Evolutionary conservation across 2,329 filamentous ascomycete genomes (phyloP).

Genomic region (Neonectria sp.): DNA sequence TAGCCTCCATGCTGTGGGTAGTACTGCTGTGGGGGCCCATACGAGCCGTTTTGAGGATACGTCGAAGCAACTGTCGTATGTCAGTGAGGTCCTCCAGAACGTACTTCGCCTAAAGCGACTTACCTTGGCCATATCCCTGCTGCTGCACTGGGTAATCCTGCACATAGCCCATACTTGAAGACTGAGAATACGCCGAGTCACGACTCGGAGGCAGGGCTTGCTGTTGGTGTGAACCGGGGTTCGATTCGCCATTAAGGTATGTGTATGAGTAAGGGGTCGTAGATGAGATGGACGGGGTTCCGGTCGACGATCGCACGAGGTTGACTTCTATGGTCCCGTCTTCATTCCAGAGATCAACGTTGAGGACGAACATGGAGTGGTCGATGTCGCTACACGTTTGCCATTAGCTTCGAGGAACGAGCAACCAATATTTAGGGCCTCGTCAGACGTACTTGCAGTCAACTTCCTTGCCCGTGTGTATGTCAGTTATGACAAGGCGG

Average conservation of each 20-base stretch:
- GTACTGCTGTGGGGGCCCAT: constrained; percentile 56
- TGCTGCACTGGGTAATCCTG: constrained; percentile 52
- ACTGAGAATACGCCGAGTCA: constrained; percentile 52
- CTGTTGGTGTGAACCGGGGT: constrained; percentile 49
- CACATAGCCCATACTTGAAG: constrained; percentile 50
- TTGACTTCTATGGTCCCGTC: constrained; percentile 76
- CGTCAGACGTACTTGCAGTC: constrained; percentile 80
- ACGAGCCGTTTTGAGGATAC: constrained; percentile 52
- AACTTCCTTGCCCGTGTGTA: constrained; percentile 82
- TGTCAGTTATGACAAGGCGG: constrained; percentile 83
- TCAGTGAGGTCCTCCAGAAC: constrained; percentile 9
- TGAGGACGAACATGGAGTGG: constrained; percentile 66
- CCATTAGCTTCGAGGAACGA: constrained; percentile 21
- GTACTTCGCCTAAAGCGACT: constrained; percentile 18
- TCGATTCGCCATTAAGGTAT: constrained; percentile 57
- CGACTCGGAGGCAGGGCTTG: constrained; percentile 57
- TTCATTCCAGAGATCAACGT: constrained; percentile 79
- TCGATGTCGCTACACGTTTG: constrained; percentile 53
- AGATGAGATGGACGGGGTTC: constrained; percentile 83
- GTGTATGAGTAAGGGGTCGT: constrained; percentile 84
- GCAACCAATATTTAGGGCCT: background rate
- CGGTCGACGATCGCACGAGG: constrained; percentile 74
- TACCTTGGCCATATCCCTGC: constrained; percentile 53
- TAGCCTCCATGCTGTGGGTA: constrained; percentile 53
- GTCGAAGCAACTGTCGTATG: constrained; percentile 40